A percentile compares a stretch with the other conserved stretches of the same genome.
Evolutionary conservation across 225 moss, liverwort and hornwort genomes (phyloP).

Genomic region (Sphagnum tenellum): DNA sequence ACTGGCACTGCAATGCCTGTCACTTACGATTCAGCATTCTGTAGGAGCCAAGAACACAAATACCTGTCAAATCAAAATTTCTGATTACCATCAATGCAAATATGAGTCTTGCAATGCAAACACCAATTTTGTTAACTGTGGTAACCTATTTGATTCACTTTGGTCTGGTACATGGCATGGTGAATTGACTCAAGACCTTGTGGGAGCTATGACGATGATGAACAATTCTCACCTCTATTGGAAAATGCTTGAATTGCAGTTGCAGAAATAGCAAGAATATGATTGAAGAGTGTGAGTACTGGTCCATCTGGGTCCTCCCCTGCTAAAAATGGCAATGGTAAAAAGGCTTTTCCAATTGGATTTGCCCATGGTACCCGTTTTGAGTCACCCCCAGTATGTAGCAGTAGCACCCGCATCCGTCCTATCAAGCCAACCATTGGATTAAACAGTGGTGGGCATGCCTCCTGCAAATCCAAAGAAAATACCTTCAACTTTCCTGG

Average conservation of each 20-base stretch:
- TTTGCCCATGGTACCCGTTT: constrained; percentile 81
- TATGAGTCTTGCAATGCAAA: too few species aligned
- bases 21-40: too few species aligned
- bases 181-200: too few species aligned
- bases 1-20: too few species aligned
- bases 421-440: background rate
- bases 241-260: constrained; percentile 48
- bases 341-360: constrained; percentile 66
- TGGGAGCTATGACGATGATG: too few species aligned
- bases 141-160: too few species aligned
- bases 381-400: constrained; percentile 74
- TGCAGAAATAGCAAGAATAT: constrained; percentile 69
- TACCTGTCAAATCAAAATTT: too few species aligned
- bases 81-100: too few species aligned
- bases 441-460: background rate
- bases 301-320: constrained; percentile 52
- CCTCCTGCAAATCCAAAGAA: constrained; percentile 4
- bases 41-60: too few species aligned
- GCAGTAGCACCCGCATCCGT: constrained; percentile 44
- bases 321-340: constrained; percentile 62
- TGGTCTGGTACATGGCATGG: too few species aligned
- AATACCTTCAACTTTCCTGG: background rate
- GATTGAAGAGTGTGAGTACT: constrained; percentile 60
- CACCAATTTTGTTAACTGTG: too few species aligned
- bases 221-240: constrained; percentile 26